Evolutionary conservation across 2,329 filamentous ascomycete genomes (phyloP).

Genomic region (Aspergillus eucalypticola): DNA sequence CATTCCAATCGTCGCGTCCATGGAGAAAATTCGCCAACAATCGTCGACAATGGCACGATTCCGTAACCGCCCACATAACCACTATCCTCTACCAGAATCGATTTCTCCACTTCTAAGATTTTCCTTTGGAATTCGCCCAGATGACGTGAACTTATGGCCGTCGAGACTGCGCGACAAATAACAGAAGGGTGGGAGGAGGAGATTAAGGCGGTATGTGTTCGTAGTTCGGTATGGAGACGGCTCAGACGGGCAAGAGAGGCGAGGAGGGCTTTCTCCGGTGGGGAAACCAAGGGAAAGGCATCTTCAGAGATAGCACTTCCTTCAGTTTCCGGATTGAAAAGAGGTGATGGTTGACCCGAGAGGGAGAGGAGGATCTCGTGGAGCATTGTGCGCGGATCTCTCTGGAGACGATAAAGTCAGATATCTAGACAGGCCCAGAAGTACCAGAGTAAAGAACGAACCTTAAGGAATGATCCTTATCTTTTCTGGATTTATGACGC

Average conservation of each 20-base stretch:
- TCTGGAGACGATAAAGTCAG: slow-evolving; percentile 18
- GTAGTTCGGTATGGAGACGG: slow-evolving; percentile 72
- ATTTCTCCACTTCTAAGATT: slow-evolving; percentile 79
- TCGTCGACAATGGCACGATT: slow-evolving; percentile 84
- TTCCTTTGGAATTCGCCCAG: slow-evolving; percentile 79
- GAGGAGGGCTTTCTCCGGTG: slow-evolving; percentile 80
- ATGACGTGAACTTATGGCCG: slow-evolving; percentile 72
- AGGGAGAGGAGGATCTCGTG: slow-evolving; percentile 97
- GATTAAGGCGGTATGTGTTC: slow-evolving; percentile 66
- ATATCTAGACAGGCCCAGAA: not conserved
- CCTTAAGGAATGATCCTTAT: slow-evolving; percentile 29
- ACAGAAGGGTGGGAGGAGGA: slow-evolving; percentile 72
- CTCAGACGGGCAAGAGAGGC: slow-evolving; percentile 75
- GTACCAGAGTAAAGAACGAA: slow-evolving; percentile 15
- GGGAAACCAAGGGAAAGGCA: slow-evolving; percentile 60
- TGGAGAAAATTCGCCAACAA: slow-evolving; percentile 80
- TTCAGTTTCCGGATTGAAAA: slow-evolving; percentile 64
- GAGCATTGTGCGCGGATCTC: slow-evolving; percentile 66
- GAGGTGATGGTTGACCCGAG: slow-evolving; percentile 86
- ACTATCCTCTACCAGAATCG: slow-evolving; percentile 74
- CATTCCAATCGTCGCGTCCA: slow-evolving; percentile 86
- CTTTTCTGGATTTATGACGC: slow-evolving; percentile 28
- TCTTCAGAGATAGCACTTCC: slow-evolving; percentile 52
- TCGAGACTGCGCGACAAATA: slow-evolving; percentile 84
- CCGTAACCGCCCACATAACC: slow-evolving; percentile 85